Percentiles rank a stretch among this genome's conserved stretches.
Conservation (phyloP, 2,329 filamentous ascomycete genomes). For the Aphanocladium album region DNA sequence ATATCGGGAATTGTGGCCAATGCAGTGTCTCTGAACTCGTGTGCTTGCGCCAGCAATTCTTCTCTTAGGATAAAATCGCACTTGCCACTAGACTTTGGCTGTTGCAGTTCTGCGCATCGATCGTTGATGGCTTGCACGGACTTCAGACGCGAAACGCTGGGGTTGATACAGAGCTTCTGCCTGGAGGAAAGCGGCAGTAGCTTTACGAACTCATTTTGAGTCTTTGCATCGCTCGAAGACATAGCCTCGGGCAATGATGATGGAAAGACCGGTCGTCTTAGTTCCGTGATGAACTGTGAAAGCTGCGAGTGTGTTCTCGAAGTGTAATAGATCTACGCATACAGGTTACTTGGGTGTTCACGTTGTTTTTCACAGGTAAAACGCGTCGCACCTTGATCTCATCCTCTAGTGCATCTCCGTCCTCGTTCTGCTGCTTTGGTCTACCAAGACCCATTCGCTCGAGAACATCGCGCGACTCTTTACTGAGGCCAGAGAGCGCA, state of each 20-base stretch:
- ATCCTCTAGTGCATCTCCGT: constrained; percentile 48
- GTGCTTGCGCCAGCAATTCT: constrained; percentile 64
- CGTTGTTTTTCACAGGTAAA: neutral
- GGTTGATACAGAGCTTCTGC: constrained; percentile 87
- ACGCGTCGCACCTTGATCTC: constrained; percentile 57
- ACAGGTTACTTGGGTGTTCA: constrained; percentile 24
- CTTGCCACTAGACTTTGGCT: constrained; percentile 53
- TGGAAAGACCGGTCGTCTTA: constrained; percentile 73
- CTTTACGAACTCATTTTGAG: constrained; percentile 52
- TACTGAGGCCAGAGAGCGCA: constrained; percentile 57
- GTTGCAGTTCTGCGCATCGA: constrained; percentile 82
- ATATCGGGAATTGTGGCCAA: constrained; percentile 87
- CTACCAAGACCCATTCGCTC: constrained; percentile 54
- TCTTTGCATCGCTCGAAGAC: constrained; percentile 19
- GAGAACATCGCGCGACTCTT: constrained; percentile 70
- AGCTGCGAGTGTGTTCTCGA: constrained; percentile 91
- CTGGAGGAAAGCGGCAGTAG: constrained; percentile 80
- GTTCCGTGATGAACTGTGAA: constrained; percentile 78
- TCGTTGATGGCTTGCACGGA: constrained; percentile 85
- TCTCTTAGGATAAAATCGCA: constrained; percentile 77
- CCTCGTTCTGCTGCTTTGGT: constrained; percentile 30
- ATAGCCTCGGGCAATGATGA: constrained; percentile 55
- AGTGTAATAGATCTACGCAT: constrained; percentile 71
- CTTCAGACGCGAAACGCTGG: constrained; percentile 66
- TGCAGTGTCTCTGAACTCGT: constrained; percentile 79